These are phyloP conservation scores for Amyloporia xantha DNA, from an alignment of 768 basidiomycete genomes.

Conservation along the genomic window DNA sequence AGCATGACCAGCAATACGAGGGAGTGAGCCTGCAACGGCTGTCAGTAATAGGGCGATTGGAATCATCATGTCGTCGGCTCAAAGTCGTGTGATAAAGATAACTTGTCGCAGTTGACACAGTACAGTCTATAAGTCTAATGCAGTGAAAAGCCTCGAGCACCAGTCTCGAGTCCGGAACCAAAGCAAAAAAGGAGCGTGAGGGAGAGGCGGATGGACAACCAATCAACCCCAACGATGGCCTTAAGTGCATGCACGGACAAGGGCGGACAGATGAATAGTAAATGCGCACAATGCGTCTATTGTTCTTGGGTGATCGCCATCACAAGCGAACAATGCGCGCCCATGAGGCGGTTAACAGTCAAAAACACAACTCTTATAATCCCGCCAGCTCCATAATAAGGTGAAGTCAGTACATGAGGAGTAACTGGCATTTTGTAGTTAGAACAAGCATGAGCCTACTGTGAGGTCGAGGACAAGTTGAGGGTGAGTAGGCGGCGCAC, in stretches of 20 bases:
- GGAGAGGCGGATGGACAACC: background rate
- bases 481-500: too few relatives aligned
- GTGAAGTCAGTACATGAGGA: too few relatives aligned
- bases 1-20: constrained; percentile 13
- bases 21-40: constrained; percentile 7
- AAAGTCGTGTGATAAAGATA: background rate
- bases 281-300: background rate
- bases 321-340: too few relatives aligned
- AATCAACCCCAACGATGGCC: background rate
- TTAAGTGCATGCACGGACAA: background rate
- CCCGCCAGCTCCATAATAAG: too few relatives aligned
- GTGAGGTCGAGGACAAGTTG: too few relatives aligned
- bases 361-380: too few relatives aligned
- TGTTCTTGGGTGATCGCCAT: too few relatives aligned
- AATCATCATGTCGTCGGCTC: constrained; percentile 9
- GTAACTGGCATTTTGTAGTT: too few relatives aligned
- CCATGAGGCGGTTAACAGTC: too few relatives aligned
- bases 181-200: background rate
- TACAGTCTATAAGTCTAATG: constrained; percentile 2
- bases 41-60: constrained; percentile 6
- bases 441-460: too few relatives aligned
- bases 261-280: background rate
- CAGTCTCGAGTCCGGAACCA: constrained; percentile 1
- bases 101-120: background rate
- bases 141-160: background rate